phyloP scores from a whole-genome alignment of 768 basidiomycete genomes.

The Naematelia encephala region DNA sequence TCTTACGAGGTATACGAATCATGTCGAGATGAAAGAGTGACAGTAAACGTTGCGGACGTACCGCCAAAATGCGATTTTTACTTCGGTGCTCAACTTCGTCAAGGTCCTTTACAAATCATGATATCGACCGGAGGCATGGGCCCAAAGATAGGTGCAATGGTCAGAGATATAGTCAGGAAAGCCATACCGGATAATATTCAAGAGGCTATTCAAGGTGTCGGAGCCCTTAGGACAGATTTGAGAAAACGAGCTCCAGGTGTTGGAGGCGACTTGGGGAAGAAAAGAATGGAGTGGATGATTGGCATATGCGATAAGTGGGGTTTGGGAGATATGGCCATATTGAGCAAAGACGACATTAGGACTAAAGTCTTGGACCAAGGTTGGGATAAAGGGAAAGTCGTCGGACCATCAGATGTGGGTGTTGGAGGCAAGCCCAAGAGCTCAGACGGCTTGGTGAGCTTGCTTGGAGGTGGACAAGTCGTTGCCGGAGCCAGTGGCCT shows the following conservation, averaged over 20 bases:
- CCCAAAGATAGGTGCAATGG: conserved; percentile 81
- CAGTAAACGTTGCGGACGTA: conserved; percentile 94
- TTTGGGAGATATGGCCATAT: conserved; percentile 68
- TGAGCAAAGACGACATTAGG: conserved; percentile 66
- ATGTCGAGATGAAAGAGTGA: conserved; percentile 67
- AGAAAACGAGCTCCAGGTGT: conserved; percentile 81
- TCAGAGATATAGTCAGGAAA: conserved; percentile 65
- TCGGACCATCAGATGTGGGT: conserved; percentile 36
- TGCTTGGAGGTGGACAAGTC: no score
- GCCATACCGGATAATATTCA: conserved; percentile 71
- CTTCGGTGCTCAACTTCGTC: conserved; percentile 88
- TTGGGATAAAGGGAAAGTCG: conserved; percentile 65
- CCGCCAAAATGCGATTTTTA: conserved; percentile 96
- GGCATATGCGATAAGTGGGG: conserved; percentile 79
- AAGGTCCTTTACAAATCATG: conserved; percentile 90
- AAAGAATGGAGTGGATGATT: conserved; percentile 81
- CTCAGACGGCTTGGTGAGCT: no score
- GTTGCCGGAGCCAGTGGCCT: neutral
- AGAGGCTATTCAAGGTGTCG: conserved; percentile 73
- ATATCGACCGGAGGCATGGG: conserved; percentile 92
- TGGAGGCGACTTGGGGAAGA: conserved; percentile 70
- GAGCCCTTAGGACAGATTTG: conserved; percentile 66
- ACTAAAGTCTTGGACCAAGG: conserved; percentile 70
- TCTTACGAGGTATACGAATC: conserved; percentile 69
- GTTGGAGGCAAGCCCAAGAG: no score